Evolutionary conservation across 2,329 filamentous ascomycete genomes (phyloP), one percentile per base, ranked within the genome.

Genomic region (Ciborinia camelliae): DNA sequence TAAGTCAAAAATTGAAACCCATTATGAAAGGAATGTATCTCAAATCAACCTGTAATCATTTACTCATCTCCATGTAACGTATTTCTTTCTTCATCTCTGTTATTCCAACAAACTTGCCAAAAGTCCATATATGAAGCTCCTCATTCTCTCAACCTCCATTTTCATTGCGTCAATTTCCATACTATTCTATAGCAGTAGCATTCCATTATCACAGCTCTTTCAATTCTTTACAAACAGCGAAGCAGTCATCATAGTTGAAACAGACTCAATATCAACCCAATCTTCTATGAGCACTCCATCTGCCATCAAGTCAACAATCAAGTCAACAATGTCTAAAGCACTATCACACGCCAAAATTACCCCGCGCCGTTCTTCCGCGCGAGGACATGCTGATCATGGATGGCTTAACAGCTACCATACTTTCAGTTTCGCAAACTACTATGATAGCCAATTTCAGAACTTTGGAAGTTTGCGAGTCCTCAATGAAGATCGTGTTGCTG

Each of bases 401-500:
- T 96, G 92, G 92, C 84, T 96, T 10, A 90, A 94, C 79, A 89
- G 88, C 9, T 95, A 90, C 68, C 65, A 71, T 63, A 52, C 45
- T 41, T 53, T 62, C 32, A 57, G 64, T 63, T 60, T 65, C 66
- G 48, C 71, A 67, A 26, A 69, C 52, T 30, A 70, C 66, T 43
- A 66, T 54, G 39, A 69, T 35, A 79, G 91, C 83, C 53, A 82
- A 84, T 48, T 64, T 55, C 54, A 68, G 30, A 20, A 62, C 68
- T 96, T 90, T 74, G 92, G 92, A 9, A 84, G 88, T 32, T 82
- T 96, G 54, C 86, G 92, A 64, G 91, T 96, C 47, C 87, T 96
- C 73, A 96, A 96, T 74, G 92, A 97, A 79, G 92, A 96, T 76
- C 88, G 91, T 41, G 91, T 96, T 41, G 84, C 86, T 72, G 80